Conservation (phyloP, 129 eudicot species). For the Artemisia tridentata region DNA sequence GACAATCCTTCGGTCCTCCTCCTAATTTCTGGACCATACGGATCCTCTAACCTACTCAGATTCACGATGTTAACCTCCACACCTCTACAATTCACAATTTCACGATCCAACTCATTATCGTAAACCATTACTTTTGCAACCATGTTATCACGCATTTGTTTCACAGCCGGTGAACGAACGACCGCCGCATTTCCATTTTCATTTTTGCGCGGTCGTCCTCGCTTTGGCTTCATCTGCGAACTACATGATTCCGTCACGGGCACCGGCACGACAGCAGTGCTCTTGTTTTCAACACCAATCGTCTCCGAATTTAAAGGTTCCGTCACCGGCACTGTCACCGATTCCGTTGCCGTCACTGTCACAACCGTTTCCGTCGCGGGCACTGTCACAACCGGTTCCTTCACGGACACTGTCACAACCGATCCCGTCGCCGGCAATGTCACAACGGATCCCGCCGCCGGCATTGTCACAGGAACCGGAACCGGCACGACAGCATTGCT, state of each 20-base stretch:
- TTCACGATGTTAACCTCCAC: slow-evolving; percentile 46
- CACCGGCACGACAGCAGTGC: not conserved
- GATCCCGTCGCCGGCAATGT: too few species aligned
- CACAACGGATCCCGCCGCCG: too few species aligned
- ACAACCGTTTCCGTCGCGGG: too few species aligned
- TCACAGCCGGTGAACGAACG: not conserved
- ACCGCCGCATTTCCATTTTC: slow-evolving; percentile 29
- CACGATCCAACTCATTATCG: slow-evolving; percentile 48
- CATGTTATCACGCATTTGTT: slow-evolving; percentile 15
- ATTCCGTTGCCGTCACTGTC: too few species aligned
- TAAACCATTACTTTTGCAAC: slow-evolving; percentile 30
- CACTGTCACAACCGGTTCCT: too few species aligned
- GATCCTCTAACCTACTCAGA: slow-evolving; percentile 55
- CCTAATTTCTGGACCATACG: slow-evolving; percentile 54
- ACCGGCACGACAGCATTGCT: slow-evolving; percentile 3
- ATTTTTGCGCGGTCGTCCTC: slow-evolving; percentile 55
- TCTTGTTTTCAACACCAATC: not conserved
- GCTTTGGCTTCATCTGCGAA: slow-evolving; percentile 39
- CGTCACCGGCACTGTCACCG: too few species aligned
- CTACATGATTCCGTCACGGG: not conserved
- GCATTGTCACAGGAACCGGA: too few species aligned
- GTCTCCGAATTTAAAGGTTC: not conserved
- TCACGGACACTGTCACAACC: too few species aligned
- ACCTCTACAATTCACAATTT: slow-evolving; percentile 51
- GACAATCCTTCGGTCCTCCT: slow-evolving; percentile 57